Evolutionary conservation across 805 yeast genomes (phyloP).

Genomic region (Wickerhamomyces tratensis): DNA sequence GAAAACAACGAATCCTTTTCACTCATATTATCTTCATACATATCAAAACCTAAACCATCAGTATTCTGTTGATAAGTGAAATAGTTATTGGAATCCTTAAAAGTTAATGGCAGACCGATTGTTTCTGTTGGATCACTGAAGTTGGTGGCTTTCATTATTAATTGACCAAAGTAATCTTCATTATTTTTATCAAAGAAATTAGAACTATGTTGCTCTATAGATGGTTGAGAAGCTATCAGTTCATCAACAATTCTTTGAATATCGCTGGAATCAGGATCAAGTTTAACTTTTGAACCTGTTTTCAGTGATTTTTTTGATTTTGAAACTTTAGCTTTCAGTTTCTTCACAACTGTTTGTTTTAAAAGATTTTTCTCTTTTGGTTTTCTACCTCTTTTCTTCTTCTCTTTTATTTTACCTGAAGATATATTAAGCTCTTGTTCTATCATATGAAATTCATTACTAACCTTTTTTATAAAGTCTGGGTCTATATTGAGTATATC

Average conservation of each 20-base stretch:
- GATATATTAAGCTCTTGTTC: no score
- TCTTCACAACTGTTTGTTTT: no score
- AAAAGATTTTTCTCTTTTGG: background rate
- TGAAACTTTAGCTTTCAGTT: no score
- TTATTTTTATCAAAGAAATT: no score
- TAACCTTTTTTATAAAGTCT: no score
- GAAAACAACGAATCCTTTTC: background rate
- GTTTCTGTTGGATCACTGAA: background rate
- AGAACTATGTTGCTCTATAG: background rate
- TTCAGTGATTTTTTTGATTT: background rate
- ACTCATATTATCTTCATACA: background rate
- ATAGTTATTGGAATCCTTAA: no score
- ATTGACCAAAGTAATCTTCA: background rate
- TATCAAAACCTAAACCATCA: background rate
- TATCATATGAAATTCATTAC: no score
- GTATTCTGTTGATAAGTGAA: no score
- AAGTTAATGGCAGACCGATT: no score
- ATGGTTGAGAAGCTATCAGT: background rate
- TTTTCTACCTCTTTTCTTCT: constrained; percentile 5
- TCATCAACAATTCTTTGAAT: background rate
- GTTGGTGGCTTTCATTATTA: background rate
- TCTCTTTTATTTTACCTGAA: background rate
- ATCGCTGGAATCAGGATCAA: background rate
- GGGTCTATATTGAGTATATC: no score
- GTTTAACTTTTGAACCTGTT: background rate